phyloP scores from a whole-genome alignment of 352 stramenopile genomes.

The Discostella stelligera region DNA sequence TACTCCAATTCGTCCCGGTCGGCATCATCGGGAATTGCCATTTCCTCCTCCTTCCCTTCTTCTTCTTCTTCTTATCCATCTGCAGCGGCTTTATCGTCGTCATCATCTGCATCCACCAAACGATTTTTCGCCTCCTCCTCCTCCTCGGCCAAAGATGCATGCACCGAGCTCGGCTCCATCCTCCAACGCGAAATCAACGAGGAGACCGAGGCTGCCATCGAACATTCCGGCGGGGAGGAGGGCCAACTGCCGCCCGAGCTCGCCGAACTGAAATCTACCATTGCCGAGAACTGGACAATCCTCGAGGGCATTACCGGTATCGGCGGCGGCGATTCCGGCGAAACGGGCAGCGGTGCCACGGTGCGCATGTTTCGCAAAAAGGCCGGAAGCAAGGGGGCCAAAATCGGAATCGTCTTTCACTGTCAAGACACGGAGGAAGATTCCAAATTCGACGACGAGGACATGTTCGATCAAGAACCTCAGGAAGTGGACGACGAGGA shows the following conservation, averaged over 20 bases:
- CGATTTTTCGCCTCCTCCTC: not conserved
- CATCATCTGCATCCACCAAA: not conserved
- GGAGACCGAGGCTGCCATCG: conserved; percentile 35
- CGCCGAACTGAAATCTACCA: conserved; percentile 39
- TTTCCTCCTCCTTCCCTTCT: not conserved
- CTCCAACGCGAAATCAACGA: conserved; percentile 55
- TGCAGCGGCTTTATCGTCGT: not conserved
- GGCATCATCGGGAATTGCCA: not conserved
- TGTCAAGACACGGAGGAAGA: conserved; percentile 69
- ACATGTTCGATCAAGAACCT: conserved; percentile 9
- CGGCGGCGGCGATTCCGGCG: conserved; percentile 14
- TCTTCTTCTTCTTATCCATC: not conserved
- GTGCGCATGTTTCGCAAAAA: conserved; percentile 50
- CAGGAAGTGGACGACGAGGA: conserved; percentile 36
- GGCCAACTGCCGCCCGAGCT: conserved; percentile 41
- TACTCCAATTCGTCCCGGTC: not conserved
- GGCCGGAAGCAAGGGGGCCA: conserved; percentile 34
- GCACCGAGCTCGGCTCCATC: conserved; percentile 35
- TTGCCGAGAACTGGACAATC: conserved; percentile 67
- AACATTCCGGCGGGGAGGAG: conserved; percentile 11
- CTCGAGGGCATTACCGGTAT: conserved; percentile 53
- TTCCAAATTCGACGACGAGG: conserved; percentile 36
- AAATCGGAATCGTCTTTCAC: conserved; percentile 72
- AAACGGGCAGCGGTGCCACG: conserved; percentile 34
- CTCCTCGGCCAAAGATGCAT: conserved; percentile 9